Evolutionary conservation across 1,284 basidiomycete genomes (phyloP).

Genomic region (Cryptococcus sp.): DNA sequence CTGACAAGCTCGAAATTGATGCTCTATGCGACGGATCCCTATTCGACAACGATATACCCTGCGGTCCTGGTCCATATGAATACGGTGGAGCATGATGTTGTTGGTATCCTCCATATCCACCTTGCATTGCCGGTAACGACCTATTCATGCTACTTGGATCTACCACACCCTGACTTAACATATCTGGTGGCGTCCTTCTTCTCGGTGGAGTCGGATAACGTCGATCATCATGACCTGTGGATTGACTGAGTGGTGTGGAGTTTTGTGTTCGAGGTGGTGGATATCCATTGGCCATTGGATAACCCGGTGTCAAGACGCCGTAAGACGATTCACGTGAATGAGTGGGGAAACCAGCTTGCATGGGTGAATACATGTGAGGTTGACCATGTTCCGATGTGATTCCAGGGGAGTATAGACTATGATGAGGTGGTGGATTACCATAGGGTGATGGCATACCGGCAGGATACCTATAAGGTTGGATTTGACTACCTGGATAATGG

Average conservation of each 20-base stretch:
- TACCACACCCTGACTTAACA: slow-evolving; percentile 31
- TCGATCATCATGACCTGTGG: not conserved
- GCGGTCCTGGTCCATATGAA: slow-evolving; percentile 11
- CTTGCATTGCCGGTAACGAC: slow-evolving; percentile 5
- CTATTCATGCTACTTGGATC: slow-evolving; percentile 30
- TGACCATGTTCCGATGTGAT: slow-evolving; percentile 34
- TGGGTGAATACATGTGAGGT: slow-evolving; percentile 36
- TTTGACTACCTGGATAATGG: slow-evolving; percentile 21
- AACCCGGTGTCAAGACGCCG: slow-evolving; percentile 27
- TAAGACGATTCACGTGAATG: slow-evolving; percentile 41
- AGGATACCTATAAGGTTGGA: slow-evolving; percentile 31
- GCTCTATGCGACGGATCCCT: slow-evolving; percentile 15
- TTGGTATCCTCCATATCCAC: not conserved
- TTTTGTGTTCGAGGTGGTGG: slow-evolving; percentile 39
- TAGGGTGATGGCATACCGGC: slow-evolving; percentile 29
- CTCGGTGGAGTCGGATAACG: slow-evolving; percentile 8
- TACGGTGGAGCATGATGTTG: slow-evolving; percentile 6
- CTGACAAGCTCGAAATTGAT: slow-evolving; percentile 25
- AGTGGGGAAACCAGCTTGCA: slow-evolving; percentile 26
- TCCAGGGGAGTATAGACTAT: slow-evolving; percentile 31
- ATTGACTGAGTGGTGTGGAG: slow-evolving; percentile 34
- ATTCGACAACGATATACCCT: slow-evolving; percentile 5
- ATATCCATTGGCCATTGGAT: slow-evolving; percentile 34
- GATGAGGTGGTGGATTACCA: slow-evolving; percentile 25
- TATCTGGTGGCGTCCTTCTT: slow-evolving; percentile 32